A percentile compares a stretch with the other conserved stretches of the same genome.
phyloP scores from a whole-genome alignment of 768 basidiomycete genomes.

The Kwoniella mangroviensis region DNA sequence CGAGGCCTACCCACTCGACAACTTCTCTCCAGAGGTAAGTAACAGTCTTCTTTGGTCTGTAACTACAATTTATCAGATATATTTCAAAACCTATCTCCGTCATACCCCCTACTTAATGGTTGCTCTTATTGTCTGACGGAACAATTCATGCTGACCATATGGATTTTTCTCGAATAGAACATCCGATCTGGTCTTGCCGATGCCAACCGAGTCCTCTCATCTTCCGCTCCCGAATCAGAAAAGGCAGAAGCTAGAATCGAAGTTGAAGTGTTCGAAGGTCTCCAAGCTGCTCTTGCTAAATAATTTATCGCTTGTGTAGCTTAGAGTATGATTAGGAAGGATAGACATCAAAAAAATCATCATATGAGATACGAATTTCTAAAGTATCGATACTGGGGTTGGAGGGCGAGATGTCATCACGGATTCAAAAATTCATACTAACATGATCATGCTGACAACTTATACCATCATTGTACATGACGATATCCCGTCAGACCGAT shows the following conservation, averaged over 20 bases:
- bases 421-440: no score
- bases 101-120: background rate
- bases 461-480: no score
- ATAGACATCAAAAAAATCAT: background rate
- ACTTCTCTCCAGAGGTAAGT: constrained; percentile 85
- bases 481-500: no score
- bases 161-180: constrained; percentile 64
- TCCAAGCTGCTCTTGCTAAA: constrained; percentile 77
- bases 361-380: background rate
- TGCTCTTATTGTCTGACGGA: background rate
- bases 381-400: no score
- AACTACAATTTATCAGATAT: no score
- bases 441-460: no score
- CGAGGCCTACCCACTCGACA: constrained; percentile 89
- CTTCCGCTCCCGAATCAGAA: constrained; percentile 87
- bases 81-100: no score
- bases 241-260: constrained; percentile 93
- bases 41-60: background rate
- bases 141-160: background rate
- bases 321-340: background rate
- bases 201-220: constrained; percentile 76
- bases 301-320: constrained; percentile 30
- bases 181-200: constrained; percentile 87
- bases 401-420: no score
- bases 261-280: constrained; percentile 92